A percentile compares a stretch with the other conserved stretches of the same genome.
Evolutionary conservation across 352 stramenopile species (phyloP).

Genomic region (Pythium aquatile): DNA sequence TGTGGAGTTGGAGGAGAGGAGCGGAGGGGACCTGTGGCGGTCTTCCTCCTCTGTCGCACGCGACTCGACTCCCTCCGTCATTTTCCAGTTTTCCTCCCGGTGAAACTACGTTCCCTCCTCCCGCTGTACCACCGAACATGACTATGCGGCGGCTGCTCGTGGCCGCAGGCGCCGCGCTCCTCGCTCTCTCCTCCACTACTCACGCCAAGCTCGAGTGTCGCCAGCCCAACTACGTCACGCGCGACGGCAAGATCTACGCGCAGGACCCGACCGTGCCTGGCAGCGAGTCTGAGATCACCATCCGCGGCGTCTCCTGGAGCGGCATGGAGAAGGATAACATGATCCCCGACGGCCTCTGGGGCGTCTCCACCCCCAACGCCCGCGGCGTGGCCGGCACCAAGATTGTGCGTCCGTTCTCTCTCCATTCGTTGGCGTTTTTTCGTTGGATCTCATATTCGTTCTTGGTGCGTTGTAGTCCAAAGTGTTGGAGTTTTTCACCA

Average conservation of each 20-base stretch:
- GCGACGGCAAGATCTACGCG: conserved; percentile 52
- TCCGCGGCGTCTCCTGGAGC: conserved; percentile 62
- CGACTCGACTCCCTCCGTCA: neutral
- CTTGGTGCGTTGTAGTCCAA: conserved; percentile 28
- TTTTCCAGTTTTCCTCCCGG: conserved; percentile 6
- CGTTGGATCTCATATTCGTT: neutral
- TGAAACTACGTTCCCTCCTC: neutral
- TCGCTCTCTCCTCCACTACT: neutral
- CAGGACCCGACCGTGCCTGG: conserved; percentile 41
- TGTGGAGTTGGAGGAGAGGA: neutral
- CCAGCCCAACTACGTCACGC: conserved; percentile 60
- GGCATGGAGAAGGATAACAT: conserved; percentile 74
- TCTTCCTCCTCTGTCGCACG: neutral
- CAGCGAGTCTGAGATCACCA: conserved; percentile 49
- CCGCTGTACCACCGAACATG: neutral
- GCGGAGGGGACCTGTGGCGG: neutral
- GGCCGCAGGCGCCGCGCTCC: neutral
- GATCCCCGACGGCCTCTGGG: conserved; percentile 62
- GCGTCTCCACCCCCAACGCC: conserved; percentile 29
- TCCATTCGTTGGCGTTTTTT: neutral
- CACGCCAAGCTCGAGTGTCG: conserved; percentile 40
- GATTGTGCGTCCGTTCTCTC: conserved; percentile 29
- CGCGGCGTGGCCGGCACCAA: conserved; percentile 47
- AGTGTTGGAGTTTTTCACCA: conserved; percentile 47
- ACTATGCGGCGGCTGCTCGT: conserved; percentile 7